Conservation (phyloP, 2,329 filamentous ascomycete species). For the Capronia americana region DNA sequence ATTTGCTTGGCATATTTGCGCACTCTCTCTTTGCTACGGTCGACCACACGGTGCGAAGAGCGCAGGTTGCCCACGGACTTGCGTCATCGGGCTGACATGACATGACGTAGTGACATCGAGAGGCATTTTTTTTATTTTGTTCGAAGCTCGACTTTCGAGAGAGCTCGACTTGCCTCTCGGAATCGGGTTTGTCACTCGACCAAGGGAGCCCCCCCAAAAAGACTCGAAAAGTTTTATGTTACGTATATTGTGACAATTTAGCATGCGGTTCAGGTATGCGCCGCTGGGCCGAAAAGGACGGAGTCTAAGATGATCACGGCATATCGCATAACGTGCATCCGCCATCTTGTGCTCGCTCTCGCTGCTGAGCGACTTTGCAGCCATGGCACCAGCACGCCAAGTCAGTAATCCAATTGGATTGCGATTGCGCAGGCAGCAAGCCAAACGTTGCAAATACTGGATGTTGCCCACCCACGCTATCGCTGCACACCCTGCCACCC, state of each 20-base stretch:
- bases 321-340: background rate
- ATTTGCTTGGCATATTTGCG: background rate
- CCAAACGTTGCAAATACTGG: background rate
- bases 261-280: background rate
- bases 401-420: background rate
- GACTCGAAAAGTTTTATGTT: background rate
- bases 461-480: no score
- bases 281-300: background rate
- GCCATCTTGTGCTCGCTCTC: background rate
- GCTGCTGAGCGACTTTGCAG: background rate
- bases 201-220: background rate
- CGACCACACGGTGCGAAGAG: background rate
- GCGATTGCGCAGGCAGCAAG: background rate
- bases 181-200: background rate
- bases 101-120: background rate
- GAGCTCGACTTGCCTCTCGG: background rate
- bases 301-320: background rate
- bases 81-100: background rate
- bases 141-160: no score
- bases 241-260: background rate
- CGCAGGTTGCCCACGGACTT: background rate
- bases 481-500: background rate
- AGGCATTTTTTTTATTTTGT: background rate
- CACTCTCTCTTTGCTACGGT: background rate
- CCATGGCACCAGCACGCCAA: background rate